Percentiles rank a stretch among this genome's conserved stretches.
Conservation (phyloP, 1,284 basidiomycete genomes). For the Lentinula novae-zelandiae region DNA sequence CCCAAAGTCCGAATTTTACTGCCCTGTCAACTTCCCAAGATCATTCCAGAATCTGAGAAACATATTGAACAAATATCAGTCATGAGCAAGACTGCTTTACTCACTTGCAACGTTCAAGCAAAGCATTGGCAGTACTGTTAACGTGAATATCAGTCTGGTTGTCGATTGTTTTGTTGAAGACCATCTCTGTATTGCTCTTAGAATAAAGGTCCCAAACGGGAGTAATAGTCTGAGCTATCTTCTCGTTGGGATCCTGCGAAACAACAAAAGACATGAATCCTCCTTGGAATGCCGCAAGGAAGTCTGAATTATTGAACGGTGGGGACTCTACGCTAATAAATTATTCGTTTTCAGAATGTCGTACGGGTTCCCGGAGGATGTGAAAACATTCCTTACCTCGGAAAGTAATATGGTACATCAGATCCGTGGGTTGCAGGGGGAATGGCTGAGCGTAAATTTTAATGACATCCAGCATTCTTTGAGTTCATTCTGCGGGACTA, state of each 20-base stretch:
- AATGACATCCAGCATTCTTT: not conserved
- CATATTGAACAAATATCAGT: not conserved
- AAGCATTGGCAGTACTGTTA: not conserved
- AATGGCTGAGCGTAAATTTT: slow-evolving; percentile 17
- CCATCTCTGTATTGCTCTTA: slow-evolving; percentile 15
- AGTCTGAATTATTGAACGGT: slow-evolving; percentile 21
- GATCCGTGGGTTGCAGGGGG: slow-evolving; percentile 19
- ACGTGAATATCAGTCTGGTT: slow-evolving; percentile 1
- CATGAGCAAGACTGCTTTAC: not conserved
- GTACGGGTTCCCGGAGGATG: not conserved
- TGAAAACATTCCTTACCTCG: slow-evolving; percentile 5
- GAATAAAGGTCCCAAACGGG: slow-evolving; percentile 19
- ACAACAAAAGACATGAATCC: slow-evolving; percentile 22
- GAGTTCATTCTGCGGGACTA: not conserved
- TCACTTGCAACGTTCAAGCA: slow-evolving; percentile 15
- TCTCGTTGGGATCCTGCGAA: slow-evolving; percentile 21
- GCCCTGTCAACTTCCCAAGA: slow-evolving; percentile 6
- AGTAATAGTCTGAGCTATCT: slow-evolving; percentile 19
- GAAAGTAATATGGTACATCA: slow-evolving; percentile 19
- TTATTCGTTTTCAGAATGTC: not conserved
- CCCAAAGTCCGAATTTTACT: not conserved
- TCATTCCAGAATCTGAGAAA: slow-evolving; percentile 13
- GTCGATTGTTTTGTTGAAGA: slow-evolving; percentile 19
- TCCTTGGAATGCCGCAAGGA: slow-evolving; percentile 21
- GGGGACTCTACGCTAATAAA: not conserved